Base-by-base conservation (phyloP, 2,329 filamentous ascomycete species). In the Raffaelea albimanens region DNA sequence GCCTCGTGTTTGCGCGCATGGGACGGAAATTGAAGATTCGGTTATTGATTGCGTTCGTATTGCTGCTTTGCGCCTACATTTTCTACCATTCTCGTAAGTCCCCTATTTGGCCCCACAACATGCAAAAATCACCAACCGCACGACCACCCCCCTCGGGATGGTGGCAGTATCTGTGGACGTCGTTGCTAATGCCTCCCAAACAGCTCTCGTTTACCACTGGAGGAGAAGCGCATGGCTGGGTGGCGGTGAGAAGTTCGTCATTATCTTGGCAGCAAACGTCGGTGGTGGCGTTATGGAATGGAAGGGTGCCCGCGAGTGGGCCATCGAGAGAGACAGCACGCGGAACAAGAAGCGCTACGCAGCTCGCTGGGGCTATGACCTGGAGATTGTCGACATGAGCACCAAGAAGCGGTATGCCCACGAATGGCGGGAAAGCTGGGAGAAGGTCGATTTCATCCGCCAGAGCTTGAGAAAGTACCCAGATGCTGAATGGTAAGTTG, bases 361-460 rank as follows among this genome's bases (percentile, higher is more conserved):
- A 2, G 75, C 79, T 31, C 77, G 76, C 62, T 97, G 93, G 90
- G 93, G 93, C 14, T 97, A 98, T 63, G 85, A 96, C 52, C 71
- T 98, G 50, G 93, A 98, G 64, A 85, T 97, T 61, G 88, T 95
- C 56, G 94, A 98, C 64, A 95, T 98, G 90, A 91, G 89, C 69
- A 95, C 90, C 46, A 95, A 96, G 76, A 97, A 96, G 70, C 82
- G 90, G 55, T 98, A 98, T 63, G 91, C 93, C 23, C 93, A 98
- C 67, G 93, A 98, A 67, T 98, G 93, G 93, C 80, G 93, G 59
- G 93, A 98, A 68, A 94, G 91, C 64, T 98, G 93, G 93, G 93
- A 98, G 68, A 98, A 97, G 72, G 90, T 96, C 52, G 93, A 98
- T 63, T 88, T 88, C 39, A 81, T 98, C 58, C 82, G 91, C 51